These are phyloP conservation scores for Elaeis guineensis DNA, from an alignment of 176 grass and related monocot genomes.

Conservation along the genomic window DNA sequence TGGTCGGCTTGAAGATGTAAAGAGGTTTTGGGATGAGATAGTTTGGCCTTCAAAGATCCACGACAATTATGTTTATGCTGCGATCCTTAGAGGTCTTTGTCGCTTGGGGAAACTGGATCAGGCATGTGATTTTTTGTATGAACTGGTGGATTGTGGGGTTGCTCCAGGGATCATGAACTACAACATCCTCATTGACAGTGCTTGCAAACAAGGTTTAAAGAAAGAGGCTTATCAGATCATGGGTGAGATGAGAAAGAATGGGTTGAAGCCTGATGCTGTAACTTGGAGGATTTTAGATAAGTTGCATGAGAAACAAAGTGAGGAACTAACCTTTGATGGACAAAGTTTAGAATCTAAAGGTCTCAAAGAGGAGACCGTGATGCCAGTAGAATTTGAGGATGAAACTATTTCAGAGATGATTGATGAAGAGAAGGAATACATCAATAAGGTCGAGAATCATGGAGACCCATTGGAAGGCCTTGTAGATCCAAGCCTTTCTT, in stretches of 20 bases:
- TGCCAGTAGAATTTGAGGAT: not conserved
- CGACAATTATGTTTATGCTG: constrained; percentile 72
- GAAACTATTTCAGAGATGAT: not conserved
- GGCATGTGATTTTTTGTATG: constrained; percentile 83
- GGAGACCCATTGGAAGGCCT: constrained; percentile 17
- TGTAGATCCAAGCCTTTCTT: constrained; percentile 13
- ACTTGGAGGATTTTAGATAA: constrained; percentile 89
- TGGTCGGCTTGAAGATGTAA: constrained; percentile 39
- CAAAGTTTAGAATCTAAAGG: constrained; percentile 3
- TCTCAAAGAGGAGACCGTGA: constrained; percentile 4
- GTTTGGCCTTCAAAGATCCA: constrained; percentile 75
- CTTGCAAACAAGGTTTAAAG: constrained; percentile 52
- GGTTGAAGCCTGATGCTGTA: constrained; percentile 46
- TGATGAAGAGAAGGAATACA: constrained; percentile 2
- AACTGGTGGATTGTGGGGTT: constrained; percentile 50
- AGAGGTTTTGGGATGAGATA: constrained; percentile 64
- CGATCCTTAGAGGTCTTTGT: constrained; percentile 55
- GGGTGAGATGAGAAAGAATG: constrained; percentile 80
- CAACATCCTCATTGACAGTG: constrained; percentile 64
- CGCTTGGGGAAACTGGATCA: constrained; percentile 49
- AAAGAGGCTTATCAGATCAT: constrained; percentile 54
- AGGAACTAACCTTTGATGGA: constrained; percentile 15
- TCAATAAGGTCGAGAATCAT: not conserved
- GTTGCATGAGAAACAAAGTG: constrained; percentile 14
- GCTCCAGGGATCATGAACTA: constrained; percentile 58